These are phyloP conservation scores for Harrya chromipes DNA, from an alignment of 768 basidiomycete genomes.

Conservation along the genomic window DNA sequence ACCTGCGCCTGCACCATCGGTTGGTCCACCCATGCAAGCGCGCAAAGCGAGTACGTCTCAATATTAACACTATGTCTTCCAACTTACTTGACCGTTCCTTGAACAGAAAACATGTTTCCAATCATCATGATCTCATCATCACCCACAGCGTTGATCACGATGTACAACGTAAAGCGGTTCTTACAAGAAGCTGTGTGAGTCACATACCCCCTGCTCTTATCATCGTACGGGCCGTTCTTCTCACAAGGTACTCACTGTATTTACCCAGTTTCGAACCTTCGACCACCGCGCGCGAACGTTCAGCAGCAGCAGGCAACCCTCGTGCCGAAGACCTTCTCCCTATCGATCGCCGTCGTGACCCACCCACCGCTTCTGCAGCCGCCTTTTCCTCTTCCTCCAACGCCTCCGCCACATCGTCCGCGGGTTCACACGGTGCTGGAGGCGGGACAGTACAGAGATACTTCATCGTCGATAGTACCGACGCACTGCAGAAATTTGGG, in stretches of 20 bases:
- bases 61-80: background rate
- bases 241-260: too few relatives aligned
- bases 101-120: conserved; percentile 71
- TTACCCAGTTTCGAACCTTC: too few relatives aligned
- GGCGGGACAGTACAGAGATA: conserved; percentile 52
- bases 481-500: conserved; percentile 84
- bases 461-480: conserved; percentile 88
- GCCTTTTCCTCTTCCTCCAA: conserved; percentile 14
- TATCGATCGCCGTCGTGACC: conserved; percentile 82
- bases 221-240: conserved; percentile 91
- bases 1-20: conserved; percentile 36
- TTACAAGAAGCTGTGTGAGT: conserved; percentile 82
- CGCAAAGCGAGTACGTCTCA: conserved; percentile 64
- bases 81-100: too few relatives aligned
- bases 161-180: conserved; percentile 96
- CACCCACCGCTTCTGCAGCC: conserved; percentile 25
- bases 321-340: conserved; percentile 81
- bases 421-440: conserved; percentile 23
- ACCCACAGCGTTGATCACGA: conserved; percentile 92
- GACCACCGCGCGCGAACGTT: conserved; percentile 34
- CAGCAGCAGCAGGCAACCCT: conserved; percentile 65
- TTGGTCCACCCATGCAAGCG: conserved; percentile 41
- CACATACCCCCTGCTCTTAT: conserved; percentile 78
- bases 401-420: background rate
- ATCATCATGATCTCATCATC: conserved; percentile 97